Base-by-base conservation (phyloP, 441 rosid species). In the Populus trichocarpa region DNA sequence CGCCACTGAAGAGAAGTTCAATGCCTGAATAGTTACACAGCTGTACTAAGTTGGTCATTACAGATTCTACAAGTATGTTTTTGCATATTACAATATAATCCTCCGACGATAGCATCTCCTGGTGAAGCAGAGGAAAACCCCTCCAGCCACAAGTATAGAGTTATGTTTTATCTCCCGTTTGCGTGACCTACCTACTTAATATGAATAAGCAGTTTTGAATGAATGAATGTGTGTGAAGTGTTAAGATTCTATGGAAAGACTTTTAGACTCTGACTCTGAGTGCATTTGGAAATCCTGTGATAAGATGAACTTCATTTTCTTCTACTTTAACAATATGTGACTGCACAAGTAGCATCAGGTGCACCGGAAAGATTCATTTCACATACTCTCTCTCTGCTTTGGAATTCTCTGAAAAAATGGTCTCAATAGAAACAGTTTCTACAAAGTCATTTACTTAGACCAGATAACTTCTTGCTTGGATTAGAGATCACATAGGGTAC, bases 1-100 rank as follows among this genome's bases (percentile, higher is more conserved):
- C 86, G 75, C 88, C 33, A 61, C 86, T 1, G 97, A 90, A 73
- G 85, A 81, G 85, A 94, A 96, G 88, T 87, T 88, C 86, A 88
- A 68, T 88, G 72, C 77, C 84, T 89, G 75, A 80, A 65, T 38
- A 25, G 76, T 23, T 38, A 74, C 30, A 68, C 70, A 73, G 32
- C 36, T 72, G 35, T 33, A 0, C 61, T 71, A 9, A 70, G 79
- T 57, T 59, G 61, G 71, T 22, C n/a, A 76, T 8, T 33, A 42
- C 70, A 78, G 77, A 86, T 72, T 72, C 77, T 33, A 68, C 36
- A 38, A 40, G 68, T 76, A 71, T 70, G 75, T 74, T 79, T 83
- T 81, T 83, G 78, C 73, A 67, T 75, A 77, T 26, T 74, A 77
- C 13, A 25, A 72, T 16, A 42, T 67, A 30, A 30, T 40, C 25